phyloP scores from a whole-genome alignment of 306 rosid species.

The Quercus robur region DNA sequence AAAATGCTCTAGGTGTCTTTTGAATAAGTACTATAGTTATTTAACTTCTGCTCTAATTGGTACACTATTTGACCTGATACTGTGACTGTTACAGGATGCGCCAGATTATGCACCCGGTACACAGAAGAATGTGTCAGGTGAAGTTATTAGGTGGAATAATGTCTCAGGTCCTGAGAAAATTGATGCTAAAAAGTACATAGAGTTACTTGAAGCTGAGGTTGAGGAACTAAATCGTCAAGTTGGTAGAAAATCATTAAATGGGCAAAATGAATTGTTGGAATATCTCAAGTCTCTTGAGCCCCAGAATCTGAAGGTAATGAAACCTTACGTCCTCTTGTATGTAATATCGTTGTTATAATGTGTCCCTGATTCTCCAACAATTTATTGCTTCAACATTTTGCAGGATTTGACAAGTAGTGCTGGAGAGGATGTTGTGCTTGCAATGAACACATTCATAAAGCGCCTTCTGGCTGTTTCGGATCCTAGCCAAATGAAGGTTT shows the following conservation, averaged over 20 bases:
- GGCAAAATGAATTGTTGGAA: conserved; percentile 85
- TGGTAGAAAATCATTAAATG: conserved; percentile 66
- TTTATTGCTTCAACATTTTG: conserved; percentile 3
- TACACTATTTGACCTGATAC: conserved; percentile 20
- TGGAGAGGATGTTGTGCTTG: conserved; percentile 91
- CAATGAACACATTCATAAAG: conserved; percentile 95
- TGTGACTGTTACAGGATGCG: conserved; percentile 57
- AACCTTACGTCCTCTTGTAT: conserved; percentile 7
- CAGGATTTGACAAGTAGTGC: conserved; percentile 93
- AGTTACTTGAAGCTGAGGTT: conserved; percentile 91
- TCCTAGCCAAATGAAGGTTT: conserved; percentile 88
- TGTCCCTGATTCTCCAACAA: neutral
- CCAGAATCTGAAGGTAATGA: conserved; percentile 76
- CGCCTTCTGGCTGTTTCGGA: conserved; percentile 91
- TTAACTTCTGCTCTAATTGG: conserved; percentile 5
- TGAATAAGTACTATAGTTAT: neutral
- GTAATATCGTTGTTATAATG: neutral
- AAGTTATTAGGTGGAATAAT: conserved; percentile 92
- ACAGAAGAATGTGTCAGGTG: conserved; percentile 92
- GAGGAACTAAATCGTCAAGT: conserved; percentile 92
- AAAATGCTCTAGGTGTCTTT: neutral
- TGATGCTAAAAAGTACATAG: conserved; percentile 93
- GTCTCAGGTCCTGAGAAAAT: conserved; percentile 81
- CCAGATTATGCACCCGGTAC: conserved; percentile 92
- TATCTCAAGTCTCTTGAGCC: conserved; percentile 96